Percentiles rank a stretch among this genome's conserved stretches.
phyloP scores from a whole-genome alignment of 371 early-diverging fungal genomes.

The Lichtheimia ornata region DNA sequence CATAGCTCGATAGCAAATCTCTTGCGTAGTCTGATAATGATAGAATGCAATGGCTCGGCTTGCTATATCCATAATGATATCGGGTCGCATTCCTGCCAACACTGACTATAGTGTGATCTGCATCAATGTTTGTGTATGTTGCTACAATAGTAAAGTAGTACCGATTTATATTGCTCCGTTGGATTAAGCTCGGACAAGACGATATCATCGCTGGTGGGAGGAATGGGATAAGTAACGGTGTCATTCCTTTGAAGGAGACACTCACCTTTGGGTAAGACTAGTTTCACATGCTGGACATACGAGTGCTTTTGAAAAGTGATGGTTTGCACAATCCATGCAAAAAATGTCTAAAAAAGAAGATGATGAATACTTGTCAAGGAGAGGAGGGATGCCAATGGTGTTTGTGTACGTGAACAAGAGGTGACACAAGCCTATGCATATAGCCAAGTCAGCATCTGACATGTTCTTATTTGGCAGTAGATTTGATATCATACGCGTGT shows the following conservation, averaged over 20 bases:
- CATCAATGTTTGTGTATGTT: neutral
- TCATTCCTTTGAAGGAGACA: too few relatives aligned
- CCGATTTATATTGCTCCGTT: constrained; percentile 71
- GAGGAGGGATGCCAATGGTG: neutral
- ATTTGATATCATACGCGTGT: constrained; percentile 21
- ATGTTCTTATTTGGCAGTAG: neutral
- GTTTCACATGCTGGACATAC: constrained; percentile 82
- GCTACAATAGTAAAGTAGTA: constrained; percentile 8
- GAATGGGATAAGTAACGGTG: neutral
- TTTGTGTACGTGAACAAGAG: constrained; percentile 69
- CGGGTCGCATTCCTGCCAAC: constrained; percentile 75
- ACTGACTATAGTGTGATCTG: constrained; percentile 53
- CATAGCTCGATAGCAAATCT: constrained; percentile 60
- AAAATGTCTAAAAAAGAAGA: constrained; percentile 63
- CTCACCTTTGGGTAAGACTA: constrained; percentile 58
- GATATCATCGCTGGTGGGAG: constrained; percentile 62
- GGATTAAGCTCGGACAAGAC: constrained; percentile 69
- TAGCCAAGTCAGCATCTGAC: constrained; percentile 9
- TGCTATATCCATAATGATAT: constrained; percentile 75
- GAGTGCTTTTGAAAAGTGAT: constrained; percentile 55
- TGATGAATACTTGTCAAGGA: constrained; percentile 1
- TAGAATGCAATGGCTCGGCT: constrained; percentile 76
- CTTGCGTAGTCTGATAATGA: constrained; percentile 76
- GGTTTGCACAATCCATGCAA: constrained; percentile 71
- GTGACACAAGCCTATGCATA: constrained; percentile 65